Percentiles rank a stretch among this genome's conserved stretches.
These are phyloP conservation scores for Petunia axillaris DNA, from an alignment of 257 asterid genomes.

Conservation along the genomic window DNA sequence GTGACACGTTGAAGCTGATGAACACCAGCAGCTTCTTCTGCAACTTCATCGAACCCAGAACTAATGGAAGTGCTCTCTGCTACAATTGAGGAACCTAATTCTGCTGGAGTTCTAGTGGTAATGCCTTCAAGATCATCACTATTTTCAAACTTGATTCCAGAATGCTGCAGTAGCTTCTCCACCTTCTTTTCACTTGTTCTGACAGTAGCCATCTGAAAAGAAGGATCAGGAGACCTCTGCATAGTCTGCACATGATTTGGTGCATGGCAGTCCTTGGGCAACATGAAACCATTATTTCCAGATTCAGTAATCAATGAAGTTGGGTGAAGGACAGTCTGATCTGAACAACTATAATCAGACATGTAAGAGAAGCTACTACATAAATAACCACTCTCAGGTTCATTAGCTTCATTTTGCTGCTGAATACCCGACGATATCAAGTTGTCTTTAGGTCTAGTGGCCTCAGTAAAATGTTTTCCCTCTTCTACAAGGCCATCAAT, in stretches of 20 bases:
- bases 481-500: constrained; percentile 42
- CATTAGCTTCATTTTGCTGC: constrained; percentile 37
- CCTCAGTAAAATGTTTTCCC: constrained; percentile 41
- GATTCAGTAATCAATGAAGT: constrained; percentile 46
- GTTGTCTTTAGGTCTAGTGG: constrained; percentile 38
- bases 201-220: constrained; percentile 37
- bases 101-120: constrained; percentile 40
- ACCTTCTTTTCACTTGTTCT: constrained; percentile 39
- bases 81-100: constrained; percentile 51
- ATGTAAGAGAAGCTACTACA: constrained; percentile 39
- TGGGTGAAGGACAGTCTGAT: constrained; percentile 41
- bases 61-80: constrained; percentile 46
- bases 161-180: constrained; percentile 37
- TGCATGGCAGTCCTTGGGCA: constrained; percentile 48
- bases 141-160: constrained; percentile 42
- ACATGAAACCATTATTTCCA: constrained; percentile 46
- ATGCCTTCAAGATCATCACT: constrained; percentile 42
- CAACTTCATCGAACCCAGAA: constrained; percentile 47
- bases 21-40: constrained; percentile 60
- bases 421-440: constrained; percentile 38
- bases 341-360: constrained; percentile 51
- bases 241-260: constrained; percentile 43
- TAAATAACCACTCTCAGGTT: constrained; percentile 46
- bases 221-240: constrained; percentile 37
- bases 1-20: constrained; percentile 66